These are phyloP conservation scores for Sextonia rubra DNA, from an alignment of 164 flowering plant species.

Conservation along the genomic window DNA sequence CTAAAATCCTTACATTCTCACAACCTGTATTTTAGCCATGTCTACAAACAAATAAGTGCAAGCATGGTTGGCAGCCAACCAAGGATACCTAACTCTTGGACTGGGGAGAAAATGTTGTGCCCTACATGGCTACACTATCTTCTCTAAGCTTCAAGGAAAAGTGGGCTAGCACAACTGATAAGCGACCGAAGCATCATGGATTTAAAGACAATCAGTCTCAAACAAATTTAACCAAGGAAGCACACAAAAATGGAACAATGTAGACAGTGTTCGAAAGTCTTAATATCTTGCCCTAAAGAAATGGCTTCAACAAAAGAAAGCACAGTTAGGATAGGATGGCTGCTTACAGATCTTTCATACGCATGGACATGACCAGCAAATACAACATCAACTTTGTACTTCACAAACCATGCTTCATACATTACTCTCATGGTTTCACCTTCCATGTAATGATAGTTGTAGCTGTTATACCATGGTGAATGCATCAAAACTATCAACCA, in stretches of 20 bases:
- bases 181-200: neutral
- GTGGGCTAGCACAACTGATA: neutral
- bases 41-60: too few relatives aligned
- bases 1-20: too few relatives aligned
- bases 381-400: constrained; percentile 55
- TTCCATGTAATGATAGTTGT: constrained; percentile 53
- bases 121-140: too few relatives aligned
- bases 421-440: constrained; percentile 59
- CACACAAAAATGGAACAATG: neutral
- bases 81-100: too few relatives aligned
- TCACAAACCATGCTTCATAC: constrained; percentile 53
- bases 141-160: neutral
- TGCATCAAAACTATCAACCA: constrained; percentile 48
- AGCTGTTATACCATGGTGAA: constrained; percentile 45
- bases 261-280: neutral
- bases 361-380: constrained; percentile 62
- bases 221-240: neutral
- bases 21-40: too few relatives aligned
- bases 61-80: too few relatives aligned
- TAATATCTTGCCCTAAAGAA: neutral
- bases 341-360: constrained; percentile 51
- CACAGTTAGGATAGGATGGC: neutral
- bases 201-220: neutral
- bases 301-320: neutral
- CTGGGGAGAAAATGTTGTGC: too few relatives aligned